Conservation (phyloP, 1,284 basidiomycete species). For the Hortiboletus rubellus region DNA sequence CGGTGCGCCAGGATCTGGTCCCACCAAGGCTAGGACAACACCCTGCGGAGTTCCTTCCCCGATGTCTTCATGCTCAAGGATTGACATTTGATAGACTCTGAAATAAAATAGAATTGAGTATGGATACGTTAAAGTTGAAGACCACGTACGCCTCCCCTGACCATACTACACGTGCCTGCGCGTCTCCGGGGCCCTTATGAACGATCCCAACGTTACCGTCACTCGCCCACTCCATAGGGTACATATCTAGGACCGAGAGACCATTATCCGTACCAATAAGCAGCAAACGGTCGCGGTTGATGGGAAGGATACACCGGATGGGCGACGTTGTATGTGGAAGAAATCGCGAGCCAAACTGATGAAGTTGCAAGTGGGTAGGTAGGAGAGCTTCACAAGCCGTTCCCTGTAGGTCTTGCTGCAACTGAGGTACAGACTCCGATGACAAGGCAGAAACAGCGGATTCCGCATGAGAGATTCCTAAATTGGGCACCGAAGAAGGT, state of each 20-base stretch:
- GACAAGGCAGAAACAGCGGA: constrained; percentile 14
- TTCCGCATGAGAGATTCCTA: constrained; percentile 15
- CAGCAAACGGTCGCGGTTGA: constrained; percentile 60
- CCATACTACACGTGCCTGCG: constrained; percentile 66
- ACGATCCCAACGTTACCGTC: constrained; percentile 39
- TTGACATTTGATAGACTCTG: constrained; percentile 72
- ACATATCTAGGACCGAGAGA: constrained; percentile 76
- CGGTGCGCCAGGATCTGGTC: constrained; percentile 53
- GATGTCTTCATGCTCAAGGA: constrained; percentile 65
- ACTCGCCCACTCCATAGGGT: constrained; percentile 59
- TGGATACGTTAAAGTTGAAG: background rate
- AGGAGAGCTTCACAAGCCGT: constrained; percentile 38
- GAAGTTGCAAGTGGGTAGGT: constrained; percentile 65
- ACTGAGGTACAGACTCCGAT: constrained; percentile 26
- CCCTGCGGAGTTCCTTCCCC: constrained; percentile 65
- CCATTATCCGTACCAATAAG: constrained; percentile 77
- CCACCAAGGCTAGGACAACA: constrained; percentile 71
- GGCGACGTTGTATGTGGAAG: constrained; percentile 72
- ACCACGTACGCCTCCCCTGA: constrained; percentile 65
- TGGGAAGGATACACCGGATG: constrained; percentile 70
- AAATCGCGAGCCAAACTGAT: constrained; percentile 79
- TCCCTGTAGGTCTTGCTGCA: constrained; percentile 32
- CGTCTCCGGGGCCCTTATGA: constrained; percentile 66
- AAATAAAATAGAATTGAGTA: constrained; percentile 12
- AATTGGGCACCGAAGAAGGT: constrained; percentile 10